Percentiles rank a stretch among this genome's conserved stretches.
These are phyloP conservation scores for Murraya koenigii DNA, from an alignment of 345 rosid genomes.

Conservation along the genomic window DNA sequence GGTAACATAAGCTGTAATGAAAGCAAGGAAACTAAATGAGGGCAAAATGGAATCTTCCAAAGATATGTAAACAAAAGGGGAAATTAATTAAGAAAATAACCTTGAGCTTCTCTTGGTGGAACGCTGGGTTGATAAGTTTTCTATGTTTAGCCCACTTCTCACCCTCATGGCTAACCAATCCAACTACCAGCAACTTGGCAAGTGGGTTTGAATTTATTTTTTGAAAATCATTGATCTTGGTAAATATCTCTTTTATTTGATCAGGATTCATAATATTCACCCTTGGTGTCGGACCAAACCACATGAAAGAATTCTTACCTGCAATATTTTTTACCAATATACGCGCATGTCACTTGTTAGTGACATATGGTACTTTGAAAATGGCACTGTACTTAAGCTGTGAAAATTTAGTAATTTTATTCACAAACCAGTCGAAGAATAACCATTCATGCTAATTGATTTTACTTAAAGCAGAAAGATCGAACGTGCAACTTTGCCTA, in stretches of 20 bases:
- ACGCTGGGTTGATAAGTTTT: constrained; percentile 28
- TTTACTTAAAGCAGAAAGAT: no score
- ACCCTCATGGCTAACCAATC: constrained; percentile 29
- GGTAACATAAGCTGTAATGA: constrained; percentile 4
- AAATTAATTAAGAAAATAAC: neutral
- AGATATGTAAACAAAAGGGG: neutral
- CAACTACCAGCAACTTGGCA: constrained; percentile 20
- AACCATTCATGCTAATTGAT: neutral
- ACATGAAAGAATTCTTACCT: constrained; percentile 40
- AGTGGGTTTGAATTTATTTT: constrained; percentile 26
- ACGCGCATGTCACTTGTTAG: no score
- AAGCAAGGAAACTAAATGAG: neutral
- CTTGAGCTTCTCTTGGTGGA: constrained; percentile 1
- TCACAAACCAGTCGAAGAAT: neutral
- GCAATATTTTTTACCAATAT: constrained; percentile 1
- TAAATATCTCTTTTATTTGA: constrained; percentile 35
- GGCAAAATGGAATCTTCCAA: neutral
- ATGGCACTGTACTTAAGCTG: no score
- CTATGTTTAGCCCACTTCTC: constrained; percentile 41
- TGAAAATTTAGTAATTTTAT: no score
- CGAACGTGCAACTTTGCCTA: no score
- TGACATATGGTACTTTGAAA: neutral
- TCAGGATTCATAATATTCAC: constrained; percentile 39
- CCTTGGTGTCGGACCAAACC: constrained; percentile 46
- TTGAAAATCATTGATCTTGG: constrained; percentile 31